Percentiles rank a stretch among this genome's conserved stretches.
phyloP scores from a whole-genome alignment of 2,329 filamentous ascomycete species.

The Xylariaceae sp. region DNA sequence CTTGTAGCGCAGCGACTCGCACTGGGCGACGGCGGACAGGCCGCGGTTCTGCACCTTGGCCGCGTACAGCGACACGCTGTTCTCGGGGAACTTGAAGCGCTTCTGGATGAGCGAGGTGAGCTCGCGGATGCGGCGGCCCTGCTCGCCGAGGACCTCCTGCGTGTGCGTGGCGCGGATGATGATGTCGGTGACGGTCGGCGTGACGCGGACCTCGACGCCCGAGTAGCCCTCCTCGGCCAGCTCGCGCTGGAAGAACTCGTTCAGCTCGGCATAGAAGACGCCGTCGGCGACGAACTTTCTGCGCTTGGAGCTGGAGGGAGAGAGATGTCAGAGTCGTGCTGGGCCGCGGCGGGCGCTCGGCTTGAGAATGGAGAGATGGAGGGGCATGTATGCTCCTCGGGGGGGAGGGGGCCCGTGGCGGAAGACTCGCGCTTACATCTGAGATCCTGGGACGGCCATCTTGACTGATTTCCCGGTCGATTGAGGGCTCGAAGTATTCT shows the following conservation, averaged over 20 bases:
- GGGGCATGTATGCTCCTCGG: neutral
- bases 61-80: slow-evolving; percentile 98
- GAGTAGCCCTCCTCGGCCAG: slow-evolving; percentile 99
- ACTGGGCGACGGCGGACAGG: slow-evolving; percentile 99
- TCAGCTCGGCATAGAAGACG: slow-evolving; percentile 99
- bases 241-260: slow-evolving; percentile 99
- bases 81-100: slow-evolving; percentile 99
- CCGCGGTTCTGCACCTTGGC: slow-evolving; percentile 99
- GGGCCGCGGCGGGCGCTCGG: too few species aligned
- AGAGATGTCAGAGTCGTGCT: slow-evolving; percentile 11
- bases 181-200: slow-evolving; percentile 99
- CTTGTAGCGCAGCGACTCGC: slow-evolving; percentile 99
- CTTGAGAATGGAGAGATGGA: neutral
- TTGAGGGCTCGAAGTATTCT: slow-evolving; percentile 30
- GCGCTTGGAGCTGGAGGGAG: slow-evolving; percentile 65
- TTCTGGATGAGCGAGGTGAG: slow-evolving; percentile 99
- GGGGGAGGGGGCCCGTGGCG: too few species aligned
- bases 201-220: slow-evolving; percentile 99
- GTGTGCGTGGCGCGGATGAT: slow-evolving; percentile 99
- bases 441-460: slow-evolving; percentile 54
- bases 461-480: slow-evolving; percentile 33
- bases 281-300: slow-evolving; percentile 96
- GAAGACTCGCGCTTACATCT: slow-evolving; percentile 44
- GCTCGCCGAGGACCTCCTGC: slow-evolving; percentile 99
- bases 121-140: slow-evolving; percentile 99